Evolutionary conservation across 768 basidiomycete genomes (phyloP).

Genomic region (Boletellus ananiceps): DNA sequence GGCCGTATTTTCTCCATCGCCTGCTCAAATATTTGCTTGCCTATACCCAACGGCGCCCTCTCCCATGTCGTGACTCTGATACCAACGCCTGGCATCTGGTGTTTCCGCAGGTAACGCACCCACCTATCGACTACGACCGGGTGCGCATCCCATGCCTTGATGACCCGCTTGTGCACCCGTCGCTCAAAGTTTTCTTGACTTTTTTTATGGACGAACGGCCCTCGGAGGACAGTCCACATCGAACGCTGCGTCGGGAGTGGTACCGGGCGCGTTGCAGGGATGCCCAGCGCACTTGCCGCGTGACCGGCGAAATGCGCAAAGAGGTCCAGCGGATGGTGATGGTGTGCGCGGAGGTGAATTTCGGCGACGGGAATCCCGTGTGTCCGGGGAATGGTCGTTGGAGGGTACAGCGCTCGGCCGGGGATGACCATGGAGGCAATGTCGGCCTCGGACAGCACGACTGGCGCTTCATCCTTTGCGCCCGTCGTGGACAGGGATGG

Average conservation of each 20-base stretch:
- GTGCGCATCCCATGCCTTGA: slow-evolving; percentile 91
- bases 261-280: slow-evolving; percentile 64
- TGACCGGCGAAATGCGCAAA: slow-evolving; percentile 83
- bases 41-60: slow-evolving; percentile 51
- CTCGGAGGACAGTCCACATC: slow-evolving; percentile 80
- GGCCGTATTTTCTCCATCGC: slow-evolving; percentile 33
- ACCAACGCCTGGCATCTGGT: slow-evolving; percentile 83
- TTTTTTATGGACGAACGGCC: slow-evolving; percentile 92
- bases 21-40: slow-evolving; percentile 35
- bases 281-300: slow-evolving; percentile 78
- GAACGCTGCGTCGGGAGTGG: slow-evolving; percentile 69
- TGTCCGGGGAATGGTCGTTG: slow-evolving; percentile 55
- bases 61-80: slow-evolving; percentile 81
- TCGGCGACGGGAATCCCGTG: slow-evolving; percentile 74
- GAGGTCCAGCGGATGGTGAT: slow-evolving; percentile 60
- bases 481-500: slow-evolving; percentile 1
- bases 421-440: slow-evolving; percentile 54
- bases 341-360: slow-evolving; percentile 80
- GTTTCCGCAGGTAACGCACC: slow-evolving; percentile 70
- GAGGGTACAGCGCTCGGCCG: slow-evolving; percentile 53
- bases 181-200: slow-evolving; percentile 93
- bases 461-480: slow-evolving; percentile 1
- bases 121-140: slow-evolving; percentile 72
- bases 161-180: slow-evolving; percentile 72
- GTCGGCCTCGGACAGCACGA: slow-evolving; percentile 34